Conservation (phyloP, 306 rosid genomes). For the Sechiopsis laciniata region DNA sequence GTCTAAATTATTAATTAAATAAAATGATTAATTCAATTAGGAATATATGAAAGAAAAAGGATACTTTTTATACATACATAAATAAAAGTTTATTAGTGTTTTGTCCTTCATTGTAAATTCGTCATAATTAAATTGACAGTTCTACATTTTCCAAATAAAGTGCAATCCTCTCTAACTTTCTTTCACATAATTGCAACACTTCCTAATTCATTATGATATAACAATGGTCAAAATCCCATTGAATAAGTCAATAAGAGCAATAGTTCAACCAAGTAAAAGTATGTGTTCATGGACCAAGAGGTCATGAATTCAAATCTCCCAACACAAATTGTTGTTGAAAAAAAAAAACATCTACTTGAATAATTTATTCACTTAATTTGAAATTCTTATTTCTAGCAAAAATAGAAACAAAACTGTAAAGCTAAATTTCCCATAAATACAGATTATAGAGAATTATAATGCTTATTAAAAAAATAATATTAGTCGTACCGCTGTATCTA, state of each 20-base stretch:
- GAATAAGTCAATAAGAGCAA: no score
- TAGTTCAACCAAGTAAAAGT: no score
- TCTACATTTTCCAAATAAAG: background rate
- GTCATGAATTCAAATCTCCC: no score
- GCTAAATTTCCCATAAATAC: background rate
- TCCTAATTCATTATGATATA: background rate
- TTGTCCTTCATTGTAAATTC: background rate
- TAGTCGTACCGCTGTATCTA: constrained; percentile 75
- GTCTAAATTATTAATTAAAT: background rate
- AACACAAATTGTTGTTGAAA: no score
- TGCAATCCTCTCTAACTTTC: background rate
- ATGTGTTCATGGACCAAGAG: no score
- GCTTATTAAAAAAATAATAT: background rate
- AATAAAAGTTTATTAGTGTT: background rate
- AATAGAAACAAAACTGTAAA: background rate
- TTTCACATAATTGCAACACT: background rate
- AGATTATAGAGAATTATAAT: background rate
- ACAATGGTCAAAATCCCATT: background rate
- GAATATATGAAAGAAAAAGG: background rate
- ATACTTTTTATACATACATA: background rate
- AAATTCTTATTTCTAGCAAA: background rate
- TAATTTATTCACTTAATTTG: background rate
- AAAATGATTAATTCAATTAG: background rate
- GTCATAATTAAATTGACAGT: background rate
- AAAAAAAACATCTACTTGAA: background rate